phyloP scores from a whole-genome alignment of 768 basidiomycete species.

The Rhodotorula toruloides region DNA sequence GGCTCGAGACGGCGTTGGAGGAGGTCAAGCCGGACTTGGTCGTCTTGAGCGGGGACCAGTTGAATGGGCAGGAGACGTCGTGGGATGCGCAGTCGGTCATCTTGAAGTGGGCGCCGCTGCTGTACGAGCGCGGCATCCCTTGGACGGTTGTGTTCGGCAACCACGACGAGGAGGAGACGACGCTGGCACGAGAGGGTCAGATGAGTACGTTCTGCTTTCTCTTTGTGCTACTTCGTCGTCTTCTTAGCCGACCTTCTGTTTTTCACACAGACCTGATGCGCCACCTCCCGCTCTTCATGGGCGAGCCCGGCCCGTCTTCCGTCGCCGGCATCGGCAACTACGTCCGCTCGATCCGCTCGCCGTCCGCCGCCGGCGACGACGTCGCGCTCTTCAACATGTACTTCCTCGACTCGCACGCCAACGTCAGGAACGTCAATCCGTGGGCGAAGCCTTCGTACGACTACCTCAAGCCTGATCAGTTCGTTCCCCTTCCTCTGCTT shows the following conservation, averaged over 20 bases:
- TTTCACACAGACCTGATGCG: conserved; percentile 52
- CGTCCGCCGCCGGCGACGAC: conserved; percentile 16
- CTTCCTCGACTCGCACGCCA: conserved; percentile 42
- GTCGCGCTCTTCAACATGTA: conserved; percentile 40
- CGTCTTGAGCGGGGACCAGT: conserved; percentile 85
- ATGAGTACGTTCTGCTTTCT: conserved; percentile 47
- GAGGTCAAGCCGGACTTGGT: conserved; percentile 82
- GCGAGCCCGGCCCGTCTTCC: conserved; percentile 71
- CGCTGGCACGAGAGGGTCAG: conserved; percentile 60
- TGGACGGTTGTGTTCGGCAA: conserved; percentile 95
- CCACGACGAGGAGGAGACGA: conserved; percentile 70
- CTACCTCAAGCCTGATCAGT: conserved; percentile 40
- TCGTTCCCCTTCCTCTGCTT: neutral
- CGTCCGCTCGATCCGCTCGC: conserved; percentile 34
- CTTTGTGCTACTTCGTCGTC: fast-evolving
- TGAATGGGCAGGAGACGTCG: conserved; percentile 82
- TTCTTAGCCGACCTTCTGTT: neutral
- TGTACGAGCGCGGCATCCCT: conserved; percentile 68
- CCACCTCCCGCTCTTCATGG: conserved; percentile 75
- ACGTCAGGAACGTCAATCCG: conserved; percentile 20
- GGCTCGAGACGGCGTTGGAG: conserved; percentile 67
- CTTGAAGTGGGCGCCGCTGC: conserved; percentile 76
- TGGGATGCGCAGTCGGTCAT: conserved; percentile 86
- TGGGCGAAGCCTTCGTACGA: conserved; percentile 34
- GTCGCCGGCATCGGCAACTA: conserved; percentile 91